Evolutionary conservation across 2,329 filamentous ascomycete species (phyloP), one percentile per base, ranked within the genome.

Genomic region (Clarireedia monteithiana): DNA sequence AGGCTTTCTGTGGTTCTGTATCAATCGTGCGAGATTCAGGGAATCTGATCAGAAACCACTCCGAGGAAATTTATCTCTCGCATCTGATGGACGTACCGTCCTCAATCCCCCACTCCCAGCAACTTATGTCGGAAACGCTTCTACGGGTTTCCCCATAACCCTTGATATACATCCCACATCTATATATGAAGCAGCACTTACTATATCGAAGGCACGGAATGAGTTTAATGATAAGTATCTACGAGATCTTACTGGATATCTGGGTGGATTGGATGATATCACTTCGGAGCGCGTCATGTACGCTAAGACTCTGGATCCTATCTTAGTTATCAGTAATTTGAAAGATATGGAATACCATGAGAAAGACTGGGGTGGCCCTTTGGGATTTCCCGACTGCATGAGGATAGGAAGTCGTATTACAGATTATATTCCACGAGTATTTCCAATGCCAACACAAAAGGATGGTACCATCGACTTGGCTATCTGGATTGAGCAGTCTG

Each of bases 401-500:
- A 53, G 50, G 30, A 12, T 38, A 44, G 50, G 39, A 7, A 53
- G 24, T 27, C 26, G 20, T 48, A 47, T 53, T 23, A 34, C 36
- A 3, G 42, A 53, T 26, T 53, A 20, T 3, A 39, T 48, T 27
- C 50, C 50, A 6, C 46, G 50, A 39, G 42, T 20, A n/a, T 6
- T 47, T 1, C 50, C 50, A 12, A 47, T 53, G 40, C 50, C 50
- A 10, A 44, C 42, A 34, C 30, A 24, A 36, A 14, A 23, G 15
- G 30, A 38, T 17, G 50, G 50, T 15, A 38, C 42, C 24, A 40
- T 46, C 20, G 20, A 53, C 24, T 12, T 53, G 9, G 14, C 23
- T 53, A 20, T 53, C 26, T 48, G 50, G 50, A 38, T 53, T 15
- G 50, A 48, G 30, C 34, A 53, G 9, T 53, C 30, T 4, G 42